Evolutionary conservation across 2,329 filamentous ascomycete genomes (phyloP).

Genomic region (Pseudogymnoascus sp.): DNA sequence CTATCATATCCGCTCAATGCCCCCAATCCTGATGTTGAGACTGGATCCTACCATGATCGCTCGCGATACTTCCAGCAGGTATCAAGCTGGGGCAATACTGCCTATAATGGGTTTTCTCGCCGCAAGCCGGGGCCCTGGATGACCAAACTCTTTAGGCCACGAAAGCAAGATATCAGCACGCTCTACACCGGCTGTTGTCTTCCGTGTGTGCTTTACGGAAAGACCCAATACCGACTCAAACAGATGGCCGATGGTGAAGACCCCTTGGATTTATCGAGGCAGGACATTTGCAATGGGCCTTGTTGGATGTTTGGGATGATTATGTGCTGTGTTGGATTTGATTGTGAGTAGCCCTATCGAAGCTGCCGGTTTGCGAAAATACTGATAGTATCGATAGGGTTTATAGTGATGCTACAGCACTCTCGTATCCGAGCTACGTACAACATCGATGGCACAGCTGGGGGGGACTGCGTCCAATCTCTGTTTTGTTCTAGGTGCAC

Average conservation of each 20-base stretch:
- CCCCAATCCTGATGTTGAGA: not conserved
- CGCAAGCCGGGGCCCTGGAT: conserved; percentile 23
- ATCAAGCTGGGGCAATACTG: not conserved
- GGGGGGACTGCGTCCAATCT: conserved; percentile 29
- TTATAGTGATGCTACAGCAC: conserved; percentile 31
- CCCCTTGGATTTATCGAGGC: conserved; percentile 33
- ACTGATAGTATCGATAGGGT: conserved; percentile 3
- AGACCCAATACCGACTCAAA: conserved; percentile 36
- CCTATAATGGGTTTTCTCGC: not conserved
- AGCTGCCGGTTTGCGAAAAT: not conserved
- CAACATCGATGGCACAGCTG: conserved; percentile 33
- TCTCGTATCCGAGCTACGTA: conserved; percentile 36
- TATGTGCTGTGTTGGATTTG: conserved; percentile 22
- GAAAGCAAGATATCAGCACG: conserved; percentile 26
- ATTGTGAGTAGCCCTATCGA: conserved; percentile 6
- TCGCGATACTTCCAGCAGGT: conserved; percentile 1
- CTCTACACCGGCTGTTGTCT: conserved; percentile 34
- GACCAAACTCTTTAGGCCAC: conserved; percentile 34
- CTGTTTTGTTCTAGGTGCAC: conserved; percentile 37
- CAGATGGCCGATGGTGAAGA: conserved; percentile 32
- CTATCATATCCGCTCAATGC: not conserved
- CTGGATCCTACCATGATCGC: not conserved
- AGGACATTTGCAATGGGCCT: conserved; percentile 31
- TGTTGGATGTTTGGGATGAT: conserved; percentile 30
- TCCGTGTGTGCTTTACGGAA: conserved; percentile 37